Evolutionary conservation across 768 basidiomycete genomes (phyloP).

Genomic region (Suillus cothurnatus): DNA sequence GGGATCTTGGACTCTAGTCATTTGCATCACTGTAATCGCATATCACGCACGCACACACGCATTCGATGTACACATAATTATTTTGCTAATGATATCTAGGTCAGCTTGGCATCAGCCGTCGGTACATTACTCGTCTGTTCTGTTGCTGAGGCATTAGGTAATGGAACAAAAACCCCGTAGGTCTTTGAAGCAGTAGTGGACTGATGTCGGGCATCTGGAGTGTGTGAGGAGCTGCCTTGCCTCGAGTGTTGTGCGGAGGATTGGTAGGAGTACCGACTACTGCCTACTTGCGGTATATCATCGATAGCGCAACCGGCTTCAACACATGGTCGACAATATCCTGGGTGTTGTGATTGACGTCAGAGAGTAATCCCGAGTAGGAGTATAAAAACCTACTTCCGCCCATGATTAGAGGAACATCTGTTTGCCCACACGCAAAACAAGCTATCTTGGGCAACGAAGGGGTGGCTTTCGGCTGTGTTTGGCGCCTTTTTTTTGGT

Average conservation of each 20-base stretch:
- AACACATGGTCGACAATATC: constrained; percentile 70
- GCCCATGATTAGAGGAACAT: constrained; percentile 76
- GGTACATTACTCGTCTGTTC: constrained; percentile 1
- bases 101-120: constrained; percentile 9
- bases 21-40: constrained; percentile 14
- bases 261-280: constrained; percentile 6
- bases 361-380: background rate
- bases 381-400: constrained; percentile 54
- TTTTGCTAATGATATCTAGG: constrained; percentile 5
- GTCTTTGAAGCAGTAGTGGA: background rate
- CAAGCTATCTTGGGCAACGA: constrained; percentile 55
- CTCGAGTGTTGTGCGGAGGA: background rate
- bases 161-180: background rate
- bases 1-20: constrained; percentile 11
- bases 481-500: constrained; percentile 44
- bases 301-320: constrained; percentile 49
- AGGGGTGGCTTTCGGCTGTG: constrained; percentile 34
- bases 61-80: constrained; percentile 5
- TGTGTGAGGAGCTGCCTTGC: background rate
- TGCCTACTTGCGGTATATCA: constrained; percentile 28
- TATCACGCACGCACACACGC: constrained; percentile 6
- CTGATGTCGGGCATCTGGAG: constrained; percentile 2
- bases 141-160: background rate
- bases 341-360: constrained; percentile 34
- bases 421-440: constrained; percentile 59